Base-by-base conservation (phyloP, 768 basidiomycete species). In the Mycena pura region DNA sequence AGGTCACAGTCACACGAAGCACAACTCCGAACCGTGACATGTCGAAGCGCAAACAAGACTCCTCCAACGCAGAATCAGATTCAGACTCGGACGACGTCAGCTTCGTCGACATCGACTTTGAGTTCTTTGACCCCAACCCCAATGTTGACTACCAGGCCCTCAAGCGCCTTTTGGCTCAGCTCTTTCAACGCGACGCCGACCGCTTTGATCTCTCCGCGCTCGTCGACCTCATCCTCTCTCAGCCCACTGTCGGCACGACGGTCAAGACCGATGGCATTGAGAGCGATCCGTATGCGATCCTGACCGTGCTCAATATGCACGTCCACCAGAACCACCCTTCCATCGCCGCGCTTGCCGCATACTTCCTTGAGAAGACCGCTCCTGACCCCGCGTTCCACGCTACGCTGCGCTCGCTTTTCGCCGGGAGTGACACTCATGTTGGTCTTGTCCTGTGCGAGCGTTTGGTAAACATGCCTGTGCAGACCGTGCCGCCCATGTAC, bases 391-490 rank as follows among this genome's bases (percentile, higher is more conserved):
- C 78, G 28, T 80, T 91, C 67, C 83, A 89, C 61, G 57, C 78
- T 25, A 73, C 84, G 11, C 81, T 92, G 24, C 79, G 82, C 64
- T 70, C 74, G 10, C 78, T 91, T 6, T 83, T 91, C 58, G 80
- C 78, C 14, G 80, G 80, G 32, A 6, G 29, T 9, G 74, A 77
- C 34, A 78, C 79, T 15, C 86, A 91, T 62, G 85, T 96, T 44
- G 96, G 93, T 2, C 81, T 97, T 17, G 82, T 98, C 9, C 79
- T 99, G 64, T 91, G 89, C 64, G 94, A 97, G 73, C 83, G 96
- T 0, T 80, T 99, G 49, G 82, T 97, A 65, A 99, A 99, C 73
- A 96, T 99, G 89, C 96, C 96, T 0, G 90, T 95, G 14, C 93
- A 98, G 67, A 86, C 95, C 32, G 83, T 96, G 9, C 91, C 95